A percentile compares a stretch with the other conserved stretches of the same genome.
phyloP scores from a whole-genome alignment of 805 yeast genomes.

The Yamadazyma olivae region DNA sequence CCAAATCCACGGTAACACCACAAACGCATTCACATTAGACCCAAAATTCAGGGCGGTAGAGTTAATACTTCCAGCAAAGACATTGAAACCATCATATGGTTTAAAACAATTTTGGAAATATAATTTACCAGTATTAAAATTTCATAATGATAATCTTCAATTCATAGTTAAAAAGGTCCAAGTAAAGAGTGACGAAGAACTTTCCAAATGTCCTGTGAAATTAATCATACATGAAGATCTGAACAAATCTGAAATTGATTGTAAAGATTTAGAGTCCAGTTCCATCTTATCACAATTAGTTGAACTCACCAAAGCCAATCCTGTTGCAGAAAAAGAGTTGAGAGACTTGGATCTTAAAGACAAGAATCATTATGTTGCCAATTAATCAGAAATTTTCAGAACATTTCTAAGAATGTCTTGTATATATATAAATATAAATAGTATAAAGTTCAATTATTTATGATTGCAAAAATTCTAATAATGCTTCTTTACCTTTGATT shows the following conservation, averaged over 20 bases:
- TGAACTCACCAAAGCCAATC: slow-evolving; percentile 47
- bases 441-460: slow-evolving; percentile 2
- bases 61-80: slow-evolving; percentile 46
- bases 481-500: slow-evolving; percentile 64
- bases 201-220: slow-evolving; percentile 42
- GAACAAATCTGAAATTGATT: slow-evolving; percentile 40
- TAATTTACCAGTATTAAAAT: slow-evolving; percentile 72
- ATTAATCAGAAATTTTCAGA: neutral
- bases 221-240: slow-evolving; percentile 38
- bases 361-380: neutral
- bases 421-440: slow-evolving; percentile 6
- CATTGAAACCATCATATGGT: slow-evolving; percentile 56
- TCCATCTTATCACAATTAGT: slow-evolving; percentile 59
- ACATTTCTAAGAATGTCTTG: slow-evolving; percentile 4
- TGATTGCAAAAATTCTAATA: slow-evolving; percentile 54
- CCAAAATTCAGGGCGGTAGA: slow-evolving; percentile 39
- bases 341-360: slow-evolving; percentile 18
- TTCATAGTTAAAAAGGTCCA: slow-evolving; percentile 59
- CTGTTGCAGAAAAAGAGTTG: slow-evolving; percentile 46
- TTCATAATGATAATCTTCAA: slow-evolving; percentile 73
- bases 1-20: slow-evolving; percentile 47
- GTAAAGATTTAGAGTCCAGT: slow-evolving; percentile 46
- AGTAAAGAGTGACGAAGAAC: slow-evolving; percentile 33
- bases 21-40: slow-evolving; percentile 31
- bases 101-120: slow-evolving; percentile 73